Percentiles rank a stretch among this genome's conserved stretches.
phyloP scores from a whole-genome alignment of 352 stramenopile species.

The Blastocystis sp. region DNA sequence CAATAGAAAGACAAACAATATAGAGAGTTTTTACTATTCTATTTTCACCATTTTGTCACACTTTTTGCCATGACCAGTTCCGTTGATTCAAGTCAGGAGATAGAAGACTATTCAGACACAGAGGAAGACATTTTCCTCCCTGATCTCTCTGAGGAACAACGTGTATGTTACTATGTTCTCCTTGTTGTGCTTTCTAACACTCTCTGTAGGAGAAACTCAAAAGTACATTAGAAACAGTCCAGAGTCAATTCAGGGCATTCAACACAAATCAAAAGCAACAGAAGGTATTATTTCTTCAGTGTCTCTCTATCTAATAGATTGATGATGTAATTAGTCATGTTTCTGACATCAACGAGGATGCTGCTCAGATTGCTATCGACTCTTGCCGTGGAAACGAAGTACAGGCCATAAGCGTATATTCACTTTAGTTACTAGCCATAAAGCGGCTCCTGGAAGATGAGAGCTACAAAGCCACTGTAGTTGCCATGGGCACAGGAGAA shows the following conservation, averaged over 20 bases:
- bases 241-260: constrained; percentile 1
- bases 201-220: neutral
- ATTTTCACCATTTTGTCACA: neutral
- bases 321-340: neutral
- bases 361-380: constrained; percentile 24
- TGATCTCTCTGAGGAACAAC: constrained; percentile 17
- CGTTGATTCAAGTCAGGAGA: neutral
- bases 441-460: constrained; percentile 23
- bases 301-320: neutral
- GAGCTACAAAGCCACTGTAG: neutral
- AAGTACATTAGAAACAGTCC: neutral
- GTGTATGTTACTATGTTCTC: neutral
- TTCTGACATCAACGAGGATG: neutral
- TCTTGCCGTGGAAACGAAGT: constrained; percentile 47
- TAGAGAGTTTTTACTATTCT: neutral
- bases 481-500: constrained; percentile 8
- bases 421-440: constrained; percentile 23
- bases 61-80: neutral
- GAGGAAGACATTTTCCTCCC: neutral
- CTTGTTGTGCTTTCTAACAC: neutral
- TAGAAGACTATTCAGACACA: neutral
- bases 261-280: constrained; percentile 14
- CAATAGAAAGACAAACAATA: neutral
- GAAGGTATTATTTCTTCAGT: neutral
- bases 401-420: neutral